phyloP scores from a whole-genome alignment of 306 rosid species.

The Malus sylvestris region DNA sequence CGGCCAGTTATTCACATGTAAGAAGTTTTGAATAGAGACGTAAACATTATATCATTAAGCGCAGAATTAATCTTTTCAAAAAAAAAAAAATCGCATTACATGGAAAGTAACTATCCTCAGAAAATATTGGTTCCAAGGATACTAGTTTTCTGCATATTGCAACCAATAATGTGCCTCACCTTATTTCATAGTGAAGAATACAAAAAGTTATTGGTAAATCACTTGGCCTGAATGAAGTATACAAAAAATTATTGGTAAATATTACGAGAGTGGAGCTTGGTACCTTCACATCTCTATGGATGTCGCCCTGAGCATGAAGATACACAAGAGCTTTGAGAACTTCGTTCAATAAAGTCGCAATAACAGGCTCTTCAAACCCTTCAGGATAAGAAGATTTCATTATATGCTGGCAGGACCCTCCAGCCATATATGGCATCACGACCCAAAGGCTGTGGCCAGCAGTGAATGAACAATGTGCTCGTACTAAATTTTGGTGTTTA shows the following conservation, averaged over 20 bases:
- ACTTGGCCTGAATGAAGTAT: not conserved
- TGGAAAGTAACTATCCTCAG: not conserved
- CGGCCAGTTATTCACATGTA: not conserved
- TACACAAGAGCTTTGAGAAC: conserved; percentile 93
- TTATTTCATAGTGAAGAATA: not conserved
- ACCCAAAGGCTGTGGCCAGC: conserved; percentile 92
- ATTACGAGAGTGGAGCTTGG: conserved; percentile 1
- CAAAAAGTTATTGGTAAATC: not conserved
- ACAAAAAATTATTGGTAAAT: not conserved
- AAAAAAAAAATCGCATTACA: not conserved
- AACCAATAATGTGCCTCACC: too few relatives aligned
- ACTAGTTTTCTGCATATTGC: not conserved
- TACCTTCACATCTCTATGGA: conserved; percentile 98
- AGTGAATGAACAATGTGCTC: conserved; percentile 92
- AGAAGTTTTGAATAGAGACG: not conserved
- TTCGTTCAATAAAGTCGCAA: conserved; percentile 80
- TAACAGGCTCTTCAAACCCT: conserved; percentile 92
- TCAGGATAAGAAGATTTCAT: conserved; percentile 75
- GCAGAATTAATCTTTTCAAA: not conserved
- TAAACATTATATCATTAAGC: not conserved
- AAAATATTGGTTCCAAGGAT: not conserved
- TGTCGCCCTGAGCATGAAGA: conserved; percentile 90
- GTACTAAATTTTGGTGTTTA: conserved; percentile 73
- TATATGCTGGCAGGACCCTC: conserved; percentile 95
- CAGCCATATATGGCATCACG: conserved; percentile 99